A percentile compares a stretch with the other conserved stretches of the same genome.
Evolutionary conservation across 2,329 filamentous ascomycete genomes (phyloP).

Genomic region (Malbranchea cinnamomea): DNA sequence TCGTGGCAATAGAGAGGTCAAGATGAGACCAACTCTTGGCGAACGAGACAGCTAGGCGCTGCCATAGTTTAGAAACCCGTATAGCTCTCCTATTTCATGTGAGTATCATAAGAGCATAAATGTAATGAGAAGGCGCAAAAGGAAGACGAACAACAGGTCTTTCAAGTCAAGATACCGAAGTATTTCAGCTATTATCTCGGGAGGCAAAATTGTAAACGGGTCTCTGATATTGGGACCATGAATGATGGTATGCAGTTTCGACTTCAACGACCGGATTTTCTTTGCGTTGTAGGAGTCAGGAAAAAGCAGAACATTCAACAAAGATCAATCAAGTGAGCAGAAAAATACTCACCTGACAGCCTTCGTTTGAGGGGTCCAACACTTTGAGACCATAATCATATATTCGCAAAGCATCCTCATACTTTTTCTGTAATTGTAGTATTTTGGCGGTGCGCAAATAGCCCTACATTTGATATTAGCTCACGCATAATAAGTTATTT

Average conservation of each 20-base stretch:
- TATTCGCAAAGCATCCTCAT: slow-evolving; percentile 38
- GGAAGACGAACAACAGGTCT: slow-evolving; percentile 29
- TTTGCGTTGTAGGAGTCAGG: no score
- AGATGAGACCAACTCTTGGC: slow-evolving; percentile 37
- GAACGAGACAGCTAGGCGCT: slow-evolving; percentile 33
- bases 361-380: slow-evolving; percentile 27
- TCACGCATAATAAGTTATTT: neutral
- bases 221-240: slow-evolving; percentile 22
- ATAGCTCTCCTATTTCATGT: slow-evolving; percentile 27
- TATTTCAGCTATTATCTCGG: slow-evolving; percentile 39
- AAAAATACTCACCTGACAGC: slow-evolving; percentile 17
- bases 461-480: slow-evolving; percentile 20
- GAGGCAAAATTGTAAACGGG: slow-evolving; percentile 38
- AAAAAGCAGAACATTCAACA: no score
- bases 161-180: slow-evolving; percentile 38
- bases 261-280: no score
- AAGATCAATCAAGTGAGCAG: no score
- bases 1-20: slow-evolving; percentile 34
- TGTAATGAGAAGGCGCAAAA: no score
- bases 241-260: no score
- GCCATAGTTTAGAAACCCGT: slow-evolving; percentile 42
- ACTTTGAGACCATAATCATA: slow-evolving; percentile 44
- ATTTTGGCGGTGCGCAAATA: slow-evolving; percentile 41
- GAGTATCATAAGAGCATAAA: no score
- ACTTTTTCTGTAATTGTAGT: slow-evolving; percentile 32